Evolutionary conservation across 1,284 basidiomycete species (phyloP), one percentile per base, ranked within the genome.

Genomic region (Ceratobasidium sp.): DNA sequence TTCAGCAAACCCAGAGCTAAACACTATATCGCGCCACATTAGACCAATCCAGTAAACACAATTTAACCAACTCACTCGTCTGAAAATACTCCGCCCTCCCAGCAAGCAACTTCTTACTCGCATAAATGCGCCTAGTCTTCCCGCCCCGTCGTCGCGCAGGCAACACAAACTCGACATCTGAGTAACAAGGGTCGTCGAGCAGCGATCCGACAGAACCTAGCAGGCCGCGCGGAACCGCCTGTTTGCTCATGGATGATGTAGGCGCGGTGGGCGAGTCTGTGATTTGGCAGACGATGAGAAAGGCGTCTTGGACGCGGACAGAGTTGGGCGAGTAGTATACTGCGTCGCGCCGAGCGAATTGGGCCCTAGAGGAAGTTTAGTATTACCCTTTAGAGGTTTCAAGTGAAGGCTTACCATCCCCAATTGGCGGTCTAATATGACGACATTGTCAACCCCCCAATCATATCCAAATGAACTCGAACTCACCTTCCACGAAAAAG

Each of bases 231-330:
- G 94, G 92, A 7, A 94, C 91, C 7, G 85, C 83, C 75, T 90
- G 88, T 10, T 86, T 85, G 28, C 88, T 87, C n/a, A 86, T 82
- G 38, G 85, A 62, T 2, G 89, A 86, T 7, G 85, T 78, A 0
- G 93, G 93, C 1, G 88, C 84, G 2, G 88, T 85, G 0, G 93
- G 89, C 23, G 91, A 89, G 0, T 93, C 91, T 3, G 91, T 91
- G 82, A 96, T 95, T 15, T 90, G 93, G 82, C 95, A 96, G 26
- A 91, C 88, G 77, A 96, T 92, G 65, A 94, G 83, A 81, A 96
- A 92, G 0, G 90, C 89, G 81, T 96, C 91, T 59, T 88, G 85
- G 17, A 85, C 65, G 78, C 89, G 89, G 38, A 93, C 91, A 1
- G 85, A 82, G 26, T 86, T 86, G 13, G 91, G 88, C 64, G 87